These are phyloP conservation scores for Neonectria sp. DNA, from an alignment of 2,329 filamentous ascomycete species.

Conservation along the genomic window DNA sequence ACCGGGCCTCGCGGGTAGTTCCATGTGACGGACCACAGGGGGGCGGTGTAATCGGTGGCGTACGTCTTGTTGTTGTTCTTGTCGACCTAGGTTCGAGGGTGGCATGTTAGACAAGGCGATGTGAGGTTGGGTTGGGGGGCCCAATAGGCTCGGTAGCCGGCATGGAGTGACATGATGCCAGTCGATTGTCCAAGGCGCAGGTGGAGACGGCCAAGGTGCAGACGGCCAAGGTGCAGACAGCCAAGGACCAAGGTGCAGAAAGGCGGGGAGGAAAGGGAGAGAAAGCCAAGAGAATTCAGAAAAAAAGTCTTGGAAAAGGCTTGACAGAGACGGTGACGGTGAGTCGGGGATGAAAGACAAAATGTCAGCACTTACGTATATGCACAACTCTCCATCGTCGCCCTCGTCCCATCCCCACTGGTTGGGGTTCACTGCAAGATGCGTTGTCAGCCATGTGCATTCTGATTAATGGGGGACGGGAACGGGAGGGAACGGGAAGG, in stretches of 20 bases:
- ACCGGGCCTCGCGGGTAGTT: conserved; percentile 60
- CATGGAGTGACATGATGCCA: conserved; percentile 17
- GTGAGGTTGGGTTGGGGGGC: neutral
- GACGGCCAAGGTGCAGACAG: neutral
- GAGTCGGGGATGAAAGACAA: neutral
- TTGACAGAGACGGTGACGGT: neutral
- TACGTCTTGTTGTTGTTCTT: conserved; percentile 67
- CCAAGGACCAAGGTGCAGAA: neutral
- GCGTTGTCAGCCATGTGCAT: conserved; percentile 33
- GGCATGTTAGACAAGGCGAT: conserved; percentile 17
- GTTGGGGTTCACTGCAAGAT: conserved; percentile 66
- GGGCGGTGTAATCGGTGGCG: conserved; percentile 60
- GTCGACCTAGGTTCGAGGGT: conserved; percentile 57
- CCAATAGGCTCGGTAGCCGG: neutral
- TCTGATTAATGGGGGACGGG: conserved; percentile 3
- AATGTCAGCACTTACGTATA: conserved; percentile 64
- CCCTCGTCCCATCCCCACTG: conserved; percentile 65
- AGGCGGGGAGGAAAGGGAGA: neutral
- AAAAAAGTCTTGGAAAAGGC: conserved; percentile 2
- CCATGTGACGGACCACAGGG: conserved; percentile 69
- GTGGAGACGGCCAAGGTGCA: conserved; percentile 11
- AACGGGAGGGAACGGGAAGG: neutral
- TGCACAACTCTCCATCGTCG: conserved; percentile 60
- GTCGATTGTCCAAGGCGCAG: neutral
- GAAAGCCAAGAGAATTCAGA: neutral